Evolutionary conservation across 192 early-diverging fungal species (phyloP).

Genomic region (Coemansia sp.): DNA sequence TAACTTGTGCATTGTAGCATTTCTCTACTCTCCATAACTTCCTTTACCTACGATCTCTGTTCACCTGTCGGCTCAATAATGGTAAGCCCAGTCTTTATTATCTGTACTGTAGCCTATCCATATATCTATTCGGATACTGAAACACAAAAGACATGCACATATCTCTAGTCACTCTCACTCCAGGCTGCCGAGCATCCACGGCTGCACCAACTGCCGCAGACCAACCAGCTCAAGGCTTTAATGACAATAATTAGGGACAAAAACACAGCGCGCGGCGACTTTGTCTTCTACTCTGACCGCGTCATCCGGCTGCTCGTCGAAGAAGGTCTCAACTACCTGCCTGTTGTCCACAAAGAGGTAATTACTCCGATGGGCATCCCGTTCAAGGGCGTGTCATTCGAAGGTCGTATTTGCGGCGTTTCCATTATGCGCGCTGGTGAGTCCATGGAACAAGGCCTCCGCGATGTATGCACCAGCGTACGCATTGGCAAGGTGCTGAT

Average conservation of each 20-base stretch:
- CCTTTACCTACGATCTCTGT: no score
- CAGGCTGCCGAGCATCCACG: conserved; percentile 52
- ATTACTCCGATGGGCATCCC: conserved; percentile 74
- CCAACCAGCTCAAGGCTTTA: conserved; percentile 72
- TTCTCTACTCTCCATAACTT: no score
- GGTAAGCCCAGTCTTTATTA: no score
- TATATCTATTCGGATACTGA: no score
- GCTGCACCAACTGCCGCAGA: conserved; percentile 67
- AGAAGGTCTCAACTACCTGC: conserved; percentile 91
- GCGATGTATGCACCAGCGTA: conserved; percentile 83
- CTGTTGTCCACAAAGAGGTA: conserved; percentile 75
- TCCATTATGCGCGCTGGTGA: conserved; percentile 98
- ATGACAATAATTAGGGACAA: conserved; percentile 85
- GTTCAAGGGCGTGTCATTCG: conserved; percentile 72
- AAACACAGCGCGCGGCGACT: conserved; percentile 78
- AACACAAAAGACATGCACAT: not conserved
- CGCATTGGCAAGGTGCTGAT: conserved; percentile 96
- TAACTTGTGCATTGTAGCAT: no score
- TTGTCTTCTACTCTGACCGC: conserved; percentile 91
- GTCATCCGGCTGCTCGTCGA: conserved; percentile 88
- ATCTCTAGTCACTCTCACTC: conserved; percentile 24
- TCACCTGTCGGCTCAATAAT: no score
- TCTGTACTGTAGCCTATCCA: no score
- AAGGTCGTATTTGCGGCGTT: conserved; percentile 89
- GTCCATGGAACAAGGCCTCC: conserved; percentile 81